A percentile compares a stretch with the other conserved stretches of the same genome.
Evolutionary conservation across 306 rosid genomes (phyloP).

Genomic region (Begonia peltatifolia): DNA sequence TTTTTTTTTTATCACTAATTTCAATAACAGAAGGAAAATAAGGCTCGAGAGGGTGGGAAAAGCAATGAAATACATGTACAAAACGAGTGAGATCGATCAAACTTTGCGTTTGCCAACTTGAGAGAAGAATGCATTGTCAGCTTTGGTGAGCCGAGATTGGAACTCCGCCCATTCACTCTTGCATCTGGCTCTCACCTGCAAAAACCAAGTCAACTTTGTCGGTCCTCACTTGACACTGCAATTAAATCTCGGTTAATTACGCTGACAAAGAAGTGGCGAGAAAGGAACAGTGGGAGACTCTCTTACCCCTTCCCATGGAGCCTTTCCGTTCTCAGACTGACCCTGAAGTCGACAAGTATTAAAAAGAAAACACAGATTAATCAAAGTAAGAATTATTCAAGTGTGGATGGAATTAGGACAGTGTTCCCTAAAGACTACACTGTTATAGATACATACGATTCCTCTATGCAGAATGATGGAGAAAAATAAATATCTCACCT

Average conservation of each 20-base stretch:
- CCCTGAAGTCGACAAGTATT: slow-evolving; percentile 41
- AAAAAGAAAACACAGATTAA: not conserved
- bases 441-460: too few relatives aligned
- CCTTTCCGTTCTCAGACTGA: slow-evolving; percentile 39
- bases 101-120: slow-evolving; percentile 18
- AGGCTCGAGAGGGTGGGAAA: too few relatives aligned
- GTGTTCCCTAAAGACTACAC: too few relatives aligned
- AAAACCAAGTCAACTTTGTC: not conserved
- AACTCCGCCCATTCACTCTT: slow-evolving; percentile 85
- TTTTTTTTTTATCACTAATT: too few relatives aligned
- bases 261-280: slow-evolving; percentile 1
- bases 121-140: slow-evolving; percentile 48
- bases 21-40: too few relatives aligned
- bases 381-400: not conserved
- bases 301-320: slow-evolving; percentile 69
- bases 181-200: slow-evolving; percentile 85
- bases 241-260: too few relatives aligned
- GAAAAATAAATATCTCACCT: slow-evolving; percentile 36
- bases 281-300: slow-evolving; percentile 3
- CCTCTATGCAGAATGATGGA: too few relatives aligned
- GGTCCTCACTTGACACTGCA: not conserved
- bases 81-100: not conserved
- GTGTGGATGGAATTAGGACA: too few relatives aligned
- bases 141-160: slow-evolving; percentile 54
- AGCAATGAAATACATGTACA: slow-evolving; percentile 5